phyloP scores from a whole-genome alignment of 1,139 yeast species.

The Chernovozyma sophiae-reginae region DNA sequence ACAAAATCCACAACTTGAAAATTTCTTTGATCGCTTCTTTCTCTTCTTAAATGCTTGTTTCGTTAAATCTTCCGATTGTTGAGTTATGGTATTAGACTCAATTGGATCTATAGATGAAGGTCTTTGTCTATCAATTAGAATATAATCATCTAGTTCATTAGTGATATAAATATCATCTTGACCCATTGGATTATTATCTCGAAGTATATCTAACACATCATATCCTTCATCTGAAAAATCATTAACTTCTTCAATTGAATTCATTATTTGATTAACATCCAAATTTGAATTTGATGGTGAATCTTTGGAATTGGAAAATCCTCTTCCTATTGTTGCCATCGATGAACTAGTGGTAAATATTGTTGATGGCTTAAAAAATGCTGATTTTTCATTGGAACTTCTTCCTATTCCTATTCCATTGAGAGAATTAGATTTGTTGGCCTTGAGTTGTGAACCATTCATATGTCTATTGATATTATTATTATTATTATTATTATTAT shows the following conservation, averaged over 20 bases:
- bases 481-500: constrained; percentile 5
- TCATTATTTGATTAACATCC: background rate
- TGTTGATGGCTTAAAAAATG: background rate
- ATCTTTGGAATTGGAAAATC: background rate
- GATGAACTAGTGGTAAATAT: background rate
- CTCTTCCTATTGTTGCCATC: background rate
- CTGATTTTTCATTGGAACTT: background rate
- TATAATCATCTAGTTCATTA: constrained; percentile 5
- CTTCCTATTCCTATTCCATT: constrained; percentile 1
- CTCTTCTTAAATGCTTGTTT: constrained; percentile 3
- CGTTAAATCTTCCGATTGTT: background rate
- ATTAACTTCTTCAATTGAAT: constrained; percentile 4
- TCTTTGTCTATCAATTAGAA: constrained; percentile 4
- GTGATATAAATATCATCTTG: constrained; percentile 2
- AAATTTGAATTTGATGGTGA: background rate
- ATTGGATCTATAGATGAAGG: background rate
- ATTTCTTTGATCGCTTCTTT: constrained; percentile 9
- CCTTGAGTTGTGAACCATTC: background rate
- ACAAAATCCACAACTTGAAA: constrained; percentile 40
- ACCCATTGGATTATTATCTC: background rate
- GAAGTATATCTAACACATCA: constrained; percentile 1
- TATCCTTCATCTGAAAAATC: constrained; percentile 5
- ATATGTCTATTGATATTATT: background rate
- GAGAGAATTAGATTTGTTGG: background rate
- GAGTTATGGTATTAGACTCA: background rate